Base-by-base conservation (phyloP, 352 stramenopile species). In the Phytopythium oedochilum region DNA sequence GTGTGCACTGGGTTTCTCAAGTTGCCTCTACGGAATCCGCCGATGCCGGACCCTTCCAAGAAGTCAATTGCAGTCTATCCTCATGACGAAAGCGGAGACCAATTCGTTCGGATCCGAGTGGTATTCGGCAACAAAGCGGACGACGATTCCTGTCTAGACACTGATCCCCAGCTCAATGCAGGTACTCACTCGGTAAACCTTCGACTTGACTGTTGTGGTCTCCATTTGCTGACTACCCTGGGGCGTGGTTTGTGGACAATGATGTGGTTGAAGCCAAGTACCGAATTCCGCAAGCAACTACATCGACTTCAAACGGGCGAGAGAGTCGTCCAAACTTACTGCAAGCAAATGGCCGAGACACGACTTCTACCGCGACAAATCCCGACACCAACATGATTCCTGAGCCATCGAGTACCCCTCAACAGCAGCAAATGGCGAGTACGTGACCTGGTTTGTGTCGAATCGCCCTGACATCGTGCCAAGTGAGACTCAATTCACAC, bases 41-140 rank as follows among this genome's bases (percentile, higher is more conserved):
- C 67, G 12, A 64, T 75, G 48, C 71, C 71, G 10, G 71, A 83
- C 45, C 70, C 72, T 10, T 68, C 61, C 4, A 78, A 78, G 36
- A 59, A 42, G 7, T 11, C 43, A 26, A n/a, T 43, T 35, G 38
- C 12, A 2, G 44, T 66, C 9, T 63, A 43, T 38, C 31, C 47
- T 10, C 15, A 38, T 5, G 29, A 32, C n/a, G 47, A 53, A 6
- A 40, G 46, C 20, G 57, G 58, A 22, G 49, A 63, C 23, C 63
- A 64, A 15, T 61, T 50, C 6, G 53, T 84, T 25, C 58, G 75
- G 34, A 59, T 83, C 12, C 71, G 73, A 28, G 11, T 84, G 9
- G 59, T 68, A 2, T 60, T 73, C 34, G 71, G 69, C 36, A 53
- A 65, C 18, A 28, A 55, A 11, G 52, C 34, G 8, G 55, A 70